Evolutionary conservation across 2,329 filamentous ascomycete genomes (phyloP).

Genomic region (Hyphodiscus sp.): DNA sequence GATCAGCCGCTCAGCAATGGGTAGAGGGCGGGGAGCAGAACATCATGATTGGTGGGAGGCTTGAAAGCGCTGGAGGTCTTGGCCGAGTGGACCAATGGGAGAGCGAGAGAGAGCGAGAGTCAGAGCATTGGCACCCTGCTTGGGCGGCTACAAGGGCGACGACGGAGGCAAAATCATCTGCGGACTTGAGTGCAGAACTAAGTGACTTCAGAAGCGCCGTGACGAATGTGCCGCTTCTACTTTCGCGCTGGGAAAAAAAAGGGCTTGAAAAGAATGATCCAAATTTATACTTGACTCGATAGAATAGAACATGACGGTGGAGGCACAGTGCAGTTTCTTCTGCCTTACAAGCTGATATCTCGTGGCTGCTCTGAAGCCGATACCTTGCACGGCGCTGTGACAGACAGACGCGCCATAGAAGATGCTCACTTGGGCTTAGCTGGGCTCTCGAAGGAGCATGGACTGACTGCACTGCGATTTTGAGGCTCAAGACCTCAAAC

Average conservation of each 20-base stretch:
- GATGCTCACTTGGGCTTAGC: too few relatives aligned
- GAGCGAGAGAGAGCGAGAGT: too few relatives aligned
- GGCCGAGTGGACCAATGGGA: slow-evolving; percentile 10
- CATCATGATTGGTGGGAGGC: slow-evolving; percentile 14
- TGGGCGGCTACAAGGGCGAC: slow-evolving; percentile 2
- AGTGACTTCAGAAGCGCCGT: neutral
- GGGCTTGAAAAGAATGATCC: neutral
- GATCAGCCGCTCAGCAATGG: slow-evolving; percentile 8
- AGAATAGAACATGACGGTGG: neutral
- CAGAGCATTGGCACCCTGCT: neutral
- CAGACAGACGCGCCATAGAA: too few relatives aligned
- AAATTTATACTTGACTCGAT: neutral
- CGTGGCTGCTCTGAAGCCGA: neutral
- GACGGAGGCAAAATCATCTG: neutral
- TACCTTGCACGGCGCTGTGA: neutral
- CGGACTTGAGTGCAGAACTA: neutral
- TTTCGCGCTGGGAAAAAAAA: neutral
- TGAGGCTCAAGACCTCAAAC: too few relatives aligned
- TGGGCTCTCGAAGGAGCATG: too few relatives aligned
- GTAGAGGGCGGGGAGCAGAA: slow-evolving; percentile 4
- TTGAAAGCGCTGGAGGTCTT: slow-evolving; percentile 8
- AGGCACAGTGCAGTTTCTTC: neutral
- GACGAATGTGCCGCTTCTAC: neutral
- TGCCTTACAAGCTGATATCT: neutral
- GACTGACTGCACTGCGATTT: too few relatives aligned